Evolutionary conservation across 2,329 filamentous ascomycete genomes (phyloP).

Genomic region (Colletotrichum cuscutae): DNA sequence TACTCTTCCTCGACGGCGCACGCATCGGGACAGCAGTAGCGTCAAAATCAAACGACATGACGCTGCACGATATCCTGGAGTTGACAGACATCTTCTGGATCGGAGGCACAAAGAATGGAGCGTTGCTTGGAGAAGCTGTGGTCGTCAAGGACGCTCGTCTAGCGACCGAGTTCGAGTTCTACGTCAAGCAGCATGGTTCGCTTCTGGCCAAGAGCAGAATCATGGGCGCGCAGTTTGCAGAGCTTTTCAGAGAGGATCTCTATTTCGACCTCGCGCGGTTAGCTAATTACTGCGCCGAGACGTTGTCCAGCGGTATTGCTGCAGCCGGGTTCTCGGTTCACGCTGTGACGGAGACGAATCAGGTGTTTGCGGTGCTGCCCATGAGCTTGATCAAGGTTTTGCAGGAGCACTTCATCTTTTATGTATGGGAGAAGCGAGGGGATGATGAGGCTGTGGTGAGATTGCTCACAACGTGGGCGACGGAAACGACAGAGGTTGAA

Average conservation of each 20-base stretch:
- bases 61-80: conserved; percentile 54
- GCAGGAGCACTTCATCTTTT: conserved; percentile 56
- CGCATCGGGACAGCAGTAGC: conserved; percentile 53
- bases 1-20: conserved; percentile 60
- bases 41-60: conserved; percentile 54
- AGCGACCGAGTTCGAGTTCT: conserved; percentile 59
- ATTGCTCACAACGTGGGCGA: conserved; percentile 62
- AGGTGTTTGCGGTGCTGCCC: conserved; percentile 59
- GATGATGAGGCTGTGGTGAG: conserved; percentile 53
- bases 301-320: conserved; percentile 54
- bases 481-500: conserved; percentile 53
- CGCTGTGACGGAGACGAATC: conserved; percentile 60
- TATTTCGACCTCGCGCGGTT: conserved; percentile 57
- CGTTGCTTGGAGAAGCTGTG: conserved; percentile 60
- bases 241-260: conserved; percentile 56
- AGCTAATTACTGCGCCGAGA: conserved; percentile 56
- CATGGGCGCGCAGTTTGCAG: conserved; percentile 60
- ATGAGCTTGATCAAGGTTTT: conserved; percentile 48
- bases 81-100: conserved; percentile 65
- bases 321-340: conserved; percentile 52
- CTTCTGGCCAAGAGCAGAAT: conserved; percentile 60
- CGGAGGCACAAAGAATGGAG: conserved; percentile 63
- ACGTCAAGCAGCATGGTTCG: conserved; percentile 62
- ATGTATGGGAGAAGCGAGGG: conserved; percentile 57
- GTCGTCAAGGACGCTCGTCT: conserved; percentile 54